These are phyloP conservation scores for Apostasia shenzhenica DNA, from an alignment of 106 monocot species.

Conservation along the genomic window DNA sequence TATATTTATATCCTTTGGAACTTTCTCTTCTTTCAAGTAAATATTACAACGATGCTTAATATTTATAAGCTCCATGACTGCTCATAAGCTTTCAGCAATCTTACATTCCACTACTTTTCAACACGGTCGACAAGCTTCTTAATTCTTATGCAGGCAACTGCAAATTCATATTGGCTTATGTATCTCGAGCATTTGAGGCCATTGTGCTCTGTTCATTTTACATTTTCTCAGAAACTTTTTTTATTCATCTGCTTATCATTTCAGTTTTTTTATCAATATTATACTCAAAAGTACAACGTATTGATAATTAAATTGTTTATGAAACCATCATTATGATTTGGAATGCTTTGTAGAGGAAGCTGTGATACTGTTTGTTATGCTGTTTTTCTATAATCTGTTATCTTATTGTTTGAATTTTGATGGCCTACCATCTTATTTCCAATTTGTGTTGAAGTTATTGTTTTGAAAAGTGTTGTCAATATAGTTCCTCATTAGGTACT, in stretches of 20 bases:
- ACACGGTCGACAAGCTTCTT: conserved; percentile 69
- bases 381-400: no score
- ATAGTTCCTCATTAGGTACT: no score
- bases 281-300: no score
- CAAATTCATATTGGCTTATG: conserved; percentile 89
- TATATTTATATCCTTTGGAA: conserved; percentile 88
- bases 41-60: no score
- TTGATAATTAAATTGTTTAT: no score
- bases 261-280: neutral
- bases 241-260: neutral
- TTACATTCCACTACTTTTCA: conserved; percentile 73
- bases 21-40: neutral
- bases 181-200: conserved; percentile 76
- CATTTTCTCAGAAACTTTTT: neutral
- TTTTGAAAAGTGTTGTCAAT: no score
- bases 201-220: conserved; percentile 2
- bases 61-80: conserved; percentile 42
- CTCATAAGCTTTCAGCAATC: conserved; percentile 84
- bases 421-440: no score
- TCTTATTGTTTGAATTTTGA: no score
- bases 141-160: conserved; percentile 19
- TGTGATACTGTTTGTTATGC: no score
- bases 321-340: no score
- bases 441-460: no score
- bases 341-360: no score